Evolutionary conservation across 495 filamentous ascomycete genomes (phyloP).

Genomic region (Ascobolus immersus): DNA sequence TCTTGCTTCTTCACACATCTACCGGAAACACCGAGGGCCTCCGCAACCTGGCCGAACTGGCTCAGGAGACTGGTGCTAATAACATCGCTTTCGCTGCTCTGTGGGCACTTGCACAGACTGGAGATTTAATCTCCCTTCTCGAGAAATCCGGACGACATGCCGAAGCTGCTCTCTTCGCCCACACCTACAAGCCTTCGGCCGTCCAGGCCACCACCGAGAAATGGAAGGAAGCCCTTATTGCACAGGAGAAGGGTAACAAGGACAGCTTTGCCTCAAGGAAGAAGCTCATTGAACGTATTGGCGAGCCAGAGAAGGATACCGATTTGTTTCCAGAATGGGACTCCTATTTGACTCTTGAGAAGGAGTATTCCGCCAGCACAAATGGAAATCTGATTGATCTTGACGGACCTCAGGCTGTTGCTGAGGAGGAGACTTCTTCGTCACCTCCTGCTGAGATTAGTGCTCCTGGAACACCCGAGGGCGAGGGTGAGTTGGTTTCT

Average conservation of each 20-base stretch:
- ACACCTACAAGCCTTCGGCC: constrained; percentile 78
- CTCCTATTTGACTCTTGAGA: constrained; percentile 60
- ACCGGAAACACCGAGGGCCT: constrained; percentile 54
- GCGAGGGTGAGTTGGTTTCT: no score
- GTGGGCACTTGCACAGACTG: constrained; percentile 74
- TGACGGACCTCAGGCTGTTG: constrained; percentile 17
- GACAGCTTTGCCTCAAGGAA: no score
- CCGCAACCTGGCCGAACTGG: constrained; percentile 40
- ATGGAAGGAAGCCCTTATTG: constrained; percentile 62
- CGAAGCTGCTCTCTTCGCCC: constrained; percentile 71
- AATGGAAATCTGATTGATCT: constrained; percentile 25
- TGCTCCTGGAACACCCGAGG: constrained; percentile 18
- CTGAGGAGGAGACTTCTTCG: constrained; percentile 9
- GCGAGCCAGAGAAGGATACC: constrained; percentile 61
- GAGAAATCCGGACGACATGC: constrained; percentile 48
- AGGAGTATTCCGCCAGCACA: constrained; percentile 35
- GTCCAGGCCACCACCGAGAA: constrained; percentile 36
- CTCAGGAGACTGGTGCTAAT: constrained; percentile 48
- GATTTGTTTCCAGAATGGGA: constrained; percentile 94
- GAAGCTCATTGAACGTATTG: constrained; percentile 57
- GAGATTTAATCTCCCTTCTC: constrained; percentile 57
- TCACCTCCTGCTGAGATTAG: constrained; percentile 16
- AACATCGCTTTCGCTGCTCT: constrained; percentile 80
- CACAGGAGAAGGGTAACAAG: constrained; percentile 38
- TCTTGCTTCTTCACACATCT: constrained; percentile 65